Evolutionary conservation across 106 monocot species (phyloP), one percentile per base, ranked within the genome.

Genomic region (Dioscorea zingiberensis): DNA sequence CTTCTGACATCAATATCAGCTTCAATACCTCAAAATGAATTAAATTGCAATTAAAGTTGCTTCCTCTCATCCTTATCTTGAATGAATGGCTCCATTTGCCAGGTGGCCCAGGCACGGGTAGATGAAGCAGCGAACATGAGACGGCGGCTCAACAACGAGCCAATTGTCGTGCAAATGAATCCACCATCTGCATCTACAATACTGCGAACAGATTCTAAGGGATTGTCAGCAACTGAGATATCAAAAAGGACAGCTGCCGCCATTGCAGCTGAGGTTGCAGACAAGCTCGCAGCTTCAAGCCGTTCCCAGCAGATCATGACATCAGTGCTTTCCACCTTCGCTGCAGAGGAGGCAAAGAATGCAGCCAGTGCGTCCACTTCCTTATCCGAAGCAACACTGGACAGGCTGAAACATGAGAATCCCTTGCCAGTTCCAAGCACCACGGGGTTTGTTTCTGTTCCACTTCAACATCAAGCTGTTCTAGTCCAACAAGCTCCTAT

Each of bases 241-340:
- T 56, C 75, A 59, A 89, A 80, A 67, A 93, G 74, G 64, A 66
- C 84, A 15, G 73, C 86, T 18, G 78, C 87, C 9, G 84, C 87
- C 18, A 90, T 83, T 65, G 94, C 94, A 46, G 87, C 87, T 3
- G 89, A 85, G 73, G 83, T 98, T 59, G 97, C 92, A 11, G 97
- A 98, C 65, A 83, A 61, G 64, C 77, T 98, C 18, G 80, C 97
- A 27, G 97, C 97, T 21, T 93, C 98, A 10, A 78, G 86, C 25
- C 86, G 82, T 60, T 98, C 98, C 25, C 92, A 92, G 38, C 98
- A 93, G 60, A 93, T 98, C 56, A 86, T 98, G 89, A 84, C 88
- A 0, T 98, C 98, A 0, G 98, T 93, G 22, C 86, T 98, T 8
- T 92, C 98, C 18, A 73, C 81, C 55, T 98, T 98, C 54, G 98